Evolutionary conservation across 345 rosid species (phyloP).

Genomic region (Citrus sinensis): DVS_A1.0 CM039169.1:27845501-27846000

Average conservation of each 20-base stretch:
- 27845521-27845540: conserved; percentile 78
- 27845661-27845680: conserved; percentile 58
- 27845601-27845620: conserved; percentile 70
- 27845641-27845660: conserved; percentile 91
- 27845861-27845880: conserved; percentile 75
- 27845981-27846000: conserved; percentile 24
- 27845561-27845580: conserved; percentile 65
- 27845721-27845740: conserved; percentile 68
- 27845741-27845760: conserved; percentile 60
- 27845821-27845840: conserved; percentile 59
- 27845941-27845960: conserved; percentile 39
- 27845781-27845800: conserved; percentile 56
- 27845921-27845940: conserved; percentile 65
- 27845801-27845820: conserved; percentile 79
- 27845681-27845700: conserved; percentile 59
- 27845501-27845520: conserved; percentile 85
- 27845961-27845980: conserved; percentile 13
- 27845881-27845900: conserved; percentile 93
- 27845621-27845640: conserved; percentile 78
- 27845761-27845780: conserved; percentile 90
- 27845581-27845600: conserved; percentile 74
- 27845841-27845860: conserved; percentile 79
- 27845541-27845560: conserved; percentile 58
- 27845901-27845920: conserved; percentile 87
- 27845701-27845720: conserved; percentile 99